Base-by-base conservation (phyloP, 257 asterid genomes). In the Jacaranda mimosifolia region DNA sequence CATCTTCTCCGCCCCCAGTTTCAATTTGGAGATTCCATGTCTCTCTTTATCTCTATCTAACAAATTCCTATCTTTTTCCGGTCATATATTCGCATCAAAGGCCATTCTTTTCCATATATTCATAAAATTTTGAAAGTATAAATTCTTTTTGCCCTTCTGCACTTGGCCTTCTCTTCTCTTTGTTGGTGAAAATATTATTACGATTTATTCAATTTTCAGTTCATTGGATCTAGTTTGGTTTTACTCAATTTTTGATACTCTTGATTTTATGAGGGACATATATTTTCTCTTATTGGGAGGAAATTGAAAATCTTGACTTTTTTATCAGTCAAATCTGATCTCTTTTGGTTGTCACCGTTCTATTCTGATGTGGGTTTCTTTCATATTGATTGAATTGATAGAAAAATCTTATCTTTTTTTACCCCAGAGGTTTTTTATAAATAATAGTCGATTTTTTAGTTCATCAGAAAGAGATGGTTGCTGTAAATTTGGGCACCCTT, bases 401-500 rank as follows among this genome's bases (percentile, higher is more conserved):
- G 52, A 73, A 71, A 80, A 77, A 52, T 26, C 49, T 15, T 11
- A 10, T 78, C 56, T 78, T 48, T 74, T 4, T 60, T 39, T 3
- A 40, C 46, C 55, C 40, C 72, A 26, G 1, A 63, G 69, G 68
- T 59, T 26, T 63, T 77, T 72, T 11, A 46, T 42, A 11, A 45
- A 52, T 26, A 32, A 59, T 26, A 40, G 12, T 32, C 8, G 43
- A 0, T 68, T 43, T 62, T 12, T 1, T 15, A 36, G 43, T 66
- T 70, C 39, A 11, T 70, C 11, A 21, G 26, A 46, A 79, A 36
- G 10, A 53, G 26, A 85, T 93, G 97, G 97, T 89, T 68, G 77
- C 90, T 77, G 93, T 91, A 49, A 95, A 95, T 84, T 78, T 93
- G 78, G 99, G 98, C 59, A 87, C 90, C 84, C 87, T 96, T 59